Evolutionary conservation across 305 asterid species (phyloP), one percentile per base, ranked within the genome.

Genomic region (Plantago lanceolata): DNA sequence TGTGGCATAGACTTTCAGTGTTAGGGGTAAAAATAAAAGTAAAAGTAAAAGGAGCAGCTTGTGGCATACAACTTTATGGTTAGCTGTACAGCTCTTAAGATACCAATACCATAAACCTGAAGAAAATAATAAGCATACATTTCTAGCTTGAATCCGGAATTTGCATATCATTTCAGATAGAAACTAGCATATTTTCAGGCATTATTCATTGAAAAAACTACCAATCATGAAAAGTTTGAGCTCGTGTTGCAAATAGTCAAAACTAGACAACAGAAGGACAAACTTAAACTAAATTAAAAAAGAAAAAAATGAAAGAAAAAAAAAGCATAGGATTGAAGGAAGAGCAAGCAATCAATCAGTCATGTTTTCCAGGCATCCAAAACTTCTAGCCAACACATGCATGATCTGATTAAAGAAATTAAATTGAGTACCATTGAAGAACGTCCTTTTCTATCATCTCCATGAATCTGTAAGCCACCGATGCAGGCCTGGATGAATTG

Each of bases 401-500:
- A 48, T 7, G 68, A 52, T 56, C 68, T 24, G 28, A 57, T 50
- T 35, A 68, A 65, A 58, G 59, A 44, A 67, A 65, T 49, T 24
- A 59, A 26, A 70, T 49, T 59, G 62, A 84, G 44, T 86, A 94
- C 99, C 99, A 94, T 82, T 52, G 95, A 88, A 66, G 82, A 78
- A 47, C 97, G 95, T 26, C 95, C 94, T 81, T 84, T 88, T 55
- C 77, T 88, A 68, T 88, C 96, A 70, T 88, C 93, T 72, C 89
- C 85, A 49, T 90, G 95, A 72, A 78, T 79, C 81, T 94, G 96
- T 63, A 94, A 84, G 81, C 99, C 97, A 74, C 83, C 84, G 70
- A 90, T 80, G 81, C 99, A 94, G 37, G 99, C 97, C 84, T 88
- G 97, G 75, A 94, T 88, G 67, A 94, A 94, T 79, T 86, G 96